Percentiles rank a stretch among this genome's conserved stretches.
These are phyloP conservation scores for Mucor indicus DNA, from an alignment of 371 early-diverging fungal genomes.

Conservation along the genomic window DNA sequence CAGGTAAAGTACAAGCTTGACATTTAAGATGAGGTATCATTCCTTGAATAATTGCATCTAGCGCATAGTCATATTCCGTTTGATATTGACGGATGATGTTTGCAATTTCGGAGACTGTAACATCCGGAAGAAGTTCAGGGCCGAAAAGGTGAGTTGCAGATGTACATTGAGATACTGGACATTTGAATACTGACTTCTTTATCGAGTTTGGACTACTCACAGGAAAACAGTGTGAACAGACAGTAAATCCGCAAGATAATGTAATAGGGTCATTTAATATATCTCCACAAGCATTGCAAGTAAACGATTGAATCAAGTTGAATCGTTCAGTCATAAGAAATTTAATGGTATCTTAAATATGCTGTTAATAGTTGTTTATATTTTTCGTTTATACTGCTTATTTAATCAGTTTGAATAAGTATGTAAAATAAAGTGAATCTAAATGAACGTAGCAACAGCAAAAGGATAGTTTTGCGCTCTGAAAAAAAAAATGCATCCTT, in stretches of 20 bases:
- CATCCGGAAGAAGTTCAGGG: slow-evolving; percentile 14
- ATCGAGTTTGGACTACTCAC: slow-evolving; percentile 7
- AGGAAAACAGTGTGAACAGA: slow-evolving; percentile 21
- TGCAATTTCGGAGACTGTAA: slow-evolving; percentile 6
- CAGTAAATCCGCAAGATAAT: slow-evolving; percentile 26
- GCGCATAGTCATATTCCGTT: too few species aligned
- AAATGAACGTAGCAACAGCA: too few species aligned
- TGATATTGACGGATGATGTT: slow-evolving; percentile 3
- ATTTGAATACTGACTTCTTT: slow-evolving; percentile 19
- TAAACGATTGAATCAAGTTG: slow-evolving; percentile 17
- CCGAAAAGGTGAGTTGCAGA: slow-evolving; percentile 25
- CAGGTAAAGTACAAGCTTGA: slow-evolving; percentile 1
- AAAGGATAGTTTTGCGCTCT: too few species aligned
- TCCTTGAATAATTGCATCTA: too few species aligned
- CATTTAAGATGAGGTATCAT: slow-evolving; percentile 3
- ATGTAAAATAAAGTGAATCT: slow-evolving; percentile 3
- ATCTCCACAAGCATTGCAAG: slow-evolving; percentile 21
- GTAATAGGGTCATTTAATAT: slow-evolving; percentile 22
- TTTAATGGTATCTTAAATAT: neutral
- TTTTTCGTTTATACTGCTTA: too few species aligned
- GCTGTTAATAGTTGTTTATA: too few species aligned
- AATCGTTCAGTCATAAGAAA: slow-evolving; percentile 10
- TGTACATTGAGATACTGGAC: slow-evolving; percentile 21
- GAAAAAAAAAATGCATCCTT: neutral
- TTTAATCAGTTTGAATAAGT: too few species aligned